Evolutionary conservation across 306 rosid species (phyloP), one percentile per base, ranked within the genome.

Genomic region (Comarum palustre): DNA sequence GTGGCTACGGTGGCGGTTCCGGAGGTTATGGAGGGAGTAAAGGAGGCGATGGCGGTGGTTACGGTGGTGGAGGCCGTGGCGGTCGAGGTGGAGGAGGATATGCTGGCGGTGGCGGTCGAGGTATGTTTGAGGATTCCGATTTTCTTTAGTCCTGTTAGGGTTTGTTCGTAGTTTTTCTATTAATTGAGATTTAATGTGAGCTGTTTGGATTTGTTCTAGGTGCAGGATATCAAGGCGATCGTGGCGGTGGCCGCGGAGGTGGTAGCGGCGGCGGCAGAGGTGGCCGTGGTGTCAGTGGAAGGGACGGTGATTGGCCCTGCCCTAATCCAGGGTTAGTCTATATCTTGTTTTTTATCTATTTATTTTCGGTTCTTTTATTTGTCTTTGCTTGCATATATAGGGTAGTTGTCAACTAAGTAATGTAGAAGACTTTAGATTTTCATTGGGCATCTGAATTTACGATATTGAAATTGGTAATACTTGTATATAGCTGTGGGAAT

Each of bases 291-390:
- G 97, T 97, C 5, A 76, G 99, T 31, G 99, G 99, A 55, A 84
- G 97, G 85, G 99, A 95, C 48, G 99, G 99, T 46, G 97, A 95
- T 77, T 95, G 99, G 99, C 88, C 89, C 2, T 95, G 99, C 79
- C 97, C 99, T 66, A 92, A 88, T 55, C 90, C 90, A 50, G 86
- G 96, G 99, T 82, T 15, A 76, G 65, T 9, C 41, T 41, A 31
- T 66, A n/a, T 68, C 13, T 16, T 11, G 4, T 29, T 10, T 27
- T 41, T 6, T 64, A 11, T 57, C n/a, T 12, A 1, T 13, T 46
- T 14, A 42, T 19, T 17, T n/a, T 31, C 34, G 2, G 17, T 27
- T 64, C 51, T 4, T 3, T 25, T n/a, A 29, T 68, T 15, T 3
- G 1, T 6, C 31, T 68, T 4, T 25, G 22, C 61, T 58, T 36